A percentile compares a stretch with the other conserved stretches of the same genome.
Evolutionary conservation across 1,284 basidiomycete species (phyloP).

Genomic region (Mycena citricolor): DNA sequence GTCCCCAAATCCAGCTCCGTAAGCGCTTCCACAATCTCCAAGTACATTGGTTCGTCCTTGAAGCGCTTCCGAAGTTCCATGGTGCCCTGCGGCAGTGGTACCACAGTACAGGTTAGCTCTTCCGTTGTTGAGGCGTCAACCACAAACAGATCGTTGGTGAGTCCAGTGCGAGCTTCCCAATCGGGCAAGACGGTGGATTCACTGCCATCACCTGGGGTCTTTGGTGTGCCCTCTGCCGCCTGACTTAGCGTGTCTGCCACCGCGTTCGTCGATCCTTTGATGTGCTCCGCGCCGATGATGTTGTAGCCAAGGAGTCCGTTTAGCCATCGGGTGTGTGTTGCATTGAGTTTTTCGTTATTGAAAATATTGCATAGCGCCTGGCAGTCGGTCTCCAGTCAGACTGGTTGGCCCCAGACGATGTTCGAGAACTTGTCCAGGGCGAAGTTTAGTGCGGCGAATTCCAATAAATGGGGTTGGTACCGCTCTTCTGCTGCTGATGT

Average conservation of each 20-base stretch:
- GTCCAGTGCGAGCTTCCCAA: slow-evolving; percentile 30
- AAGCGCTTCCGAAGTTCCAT: slow-evolving; percentile 23
- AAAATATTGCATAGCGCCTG: slow-evolving; percentile 29
- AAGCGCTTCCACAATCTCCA: slow-evolving; percentile 26
- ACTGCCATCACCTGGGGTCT: slow-evolving; percentile 29
- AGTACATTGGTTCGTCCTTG: slow-evolving; percentile 26
- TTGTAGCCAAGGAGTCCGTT: slow-evolving; percentile 28
- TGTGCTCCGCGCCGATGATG: slow-evolving; percentile 29
- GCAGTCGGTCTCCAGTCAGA: slow-evolving; percentile 33
- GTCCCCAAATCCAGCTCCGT: slow-evolving; percentile 3
- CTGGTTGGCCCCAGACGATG: slow-evolving; percentile 27
- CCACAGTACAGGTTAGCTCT: background rate
- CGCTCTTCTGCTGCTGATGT: slow-evolving; percentile 30
- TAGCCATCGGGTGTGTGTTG: slow-evolving; percentile 30
- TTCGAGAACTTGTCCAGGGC: slow-evolving; percentile 31
- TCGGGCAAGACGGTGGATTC: slow-evolving; percentile 32
- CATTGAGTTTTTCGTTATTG: slow-evolving; percentile 25
- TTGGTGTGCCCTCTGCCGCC: background rate
- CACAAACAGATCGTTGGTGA: slow-evolving; percentile 31
- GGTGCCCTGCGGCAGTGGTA: background rate
- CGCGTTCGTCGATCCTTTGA: slow-evolving; percentile 26
- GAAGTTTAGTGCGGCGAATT: slow-evolving; percentile 35
- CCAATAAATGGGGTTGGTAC: slow-evolving; percentile 33
- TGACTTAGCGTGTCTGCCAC: slow-evolving; percentile 29
- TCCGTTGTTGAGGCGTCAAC: background rate